Percentiles rank a stretch among this genome's conserved stretches.
Conservation (phyloP, 2,329 filamentous ascomycete genomes). For the Pyricularia grisea region DNA sequence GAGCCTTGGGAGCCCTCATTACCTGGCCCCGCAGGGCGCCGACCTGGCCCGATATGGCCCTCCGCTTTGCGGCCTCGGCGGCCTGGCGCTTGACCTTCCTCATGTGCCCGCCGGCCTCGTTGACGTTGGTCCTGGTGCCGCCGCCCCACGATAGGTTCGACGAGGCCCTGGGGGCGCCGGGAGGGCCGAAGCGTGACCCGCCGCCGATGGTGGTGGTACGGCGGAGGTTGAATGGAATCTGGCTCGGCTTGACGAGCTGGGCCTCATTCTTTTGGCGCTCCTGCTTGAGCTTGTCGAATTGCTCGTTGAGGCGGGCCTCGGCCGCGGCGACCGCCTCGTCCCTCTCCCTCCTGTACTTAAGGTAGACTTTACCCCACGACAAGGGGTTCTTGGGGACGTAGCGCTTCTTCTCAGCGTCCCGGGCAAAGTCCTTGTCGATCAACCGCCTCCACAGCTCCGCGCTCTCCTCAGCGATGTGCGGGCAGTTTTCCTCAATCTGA, state of each 20-base stretch:
- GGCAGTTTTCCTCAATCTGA: constrained; percentile 63
- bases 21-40: constrained; percentile 28
- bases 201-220: constrained; percentile 22
- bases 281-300: constrained; percentile 47
- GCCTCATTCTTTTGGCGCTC: constrained; percentile 35
- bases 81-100: constrained; percentile 47
- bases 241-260: constrained; percentile 42
- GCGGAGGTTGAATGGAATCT: constrained; percentile 28
- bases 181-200: constrained; percentile 7
- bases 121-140: constrained; percentile 42
- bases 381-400: constrained; percentile 55
- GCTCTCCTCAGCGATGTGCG: constrained; percentile 63
- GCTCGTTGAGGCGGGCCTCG: constrained; percentile 45
- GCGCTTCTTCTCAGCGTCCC: constrained; percentile 48
- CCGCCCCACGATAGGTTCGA: constrained; percentile 28
- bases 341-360: constrained; percentile 53
- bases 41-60: constrained; percentile 30
- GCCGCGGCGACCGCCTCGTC: constrained; percentile 47
- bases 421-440: constrained; percentile 68
- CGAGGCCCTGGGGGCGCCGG: constrained; percentile 11
- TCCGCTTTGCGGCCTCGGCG: constrained; percentile 39
- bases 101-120: constrained; percentile 42
- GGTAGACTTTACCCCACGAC: constrained; percentile 73
- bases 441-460: constrained; percentile 69
- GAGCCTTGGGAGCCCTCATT: constrained; percentile 37